Base-by-base conservation (phyloP, 2,329 filamentous ascomycete genomes). In the Juglanconis oblonga region DNA sequence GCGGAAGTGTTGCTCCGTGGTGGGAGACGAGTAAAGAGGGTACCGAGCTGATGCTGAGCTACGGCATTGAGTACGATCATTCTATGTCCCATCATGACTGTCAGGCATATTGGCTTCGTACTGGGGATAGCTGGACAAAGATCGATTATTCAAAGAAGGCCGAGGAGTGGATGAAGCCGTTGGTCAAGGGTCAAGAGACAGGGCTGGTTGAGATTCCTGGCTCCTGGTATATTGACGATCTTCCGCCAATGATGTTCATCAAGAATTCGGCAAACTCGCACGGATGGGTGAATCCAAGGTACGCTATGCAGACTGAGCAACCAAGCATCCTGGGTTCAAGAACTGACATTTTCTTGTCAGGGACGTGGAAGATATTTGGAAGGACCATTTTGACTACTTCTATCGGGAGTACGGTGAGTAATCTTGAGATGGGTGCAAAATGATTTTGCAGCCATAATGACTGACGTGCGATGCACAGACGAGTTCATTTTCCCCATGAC, bases 401-500 rank as follows among this genome's bases (percentile, higher is more conserved):
- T 91, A 91, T 69, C 78, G 87, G 24, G 87, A 91, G 70, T 87
- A 90, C 61, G 87, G 60, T 56, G 49, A 50, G 57, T 14, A 4
- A 4, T 7, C 3, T 7, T 24, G 1, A 0, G 3, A 31, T 24
- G 24, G 24, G 24, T 24, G 24, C 4, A 10, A 3, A 5, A 45
- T 2, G 0, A 47, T 42, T 4, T 5, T 3, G 38, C 47, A 59
- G 29, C 58, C 31, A 32, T 1, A 2, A 8, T 24, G 24, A 24
- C 24, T 24, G 24, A 24, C 24, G 24, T 24, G 24, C 24, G 24
- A 1, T 5, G 1, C 5, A 8, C 1, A 62, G 60, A 92, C 64
- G 87, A 90, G 65, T 91, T 91, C 63, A 82, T 90, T 52, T 91
- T 91, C 65, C 88, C 89, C 0, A 88, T 91, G 73, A 91, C 88